These are phyloP conservation scores for Westerdykella aurantiaca DNA, from an alignment of 2,329 filamentous ascomycete genomes.

Conservation along the genomic window DNA sequence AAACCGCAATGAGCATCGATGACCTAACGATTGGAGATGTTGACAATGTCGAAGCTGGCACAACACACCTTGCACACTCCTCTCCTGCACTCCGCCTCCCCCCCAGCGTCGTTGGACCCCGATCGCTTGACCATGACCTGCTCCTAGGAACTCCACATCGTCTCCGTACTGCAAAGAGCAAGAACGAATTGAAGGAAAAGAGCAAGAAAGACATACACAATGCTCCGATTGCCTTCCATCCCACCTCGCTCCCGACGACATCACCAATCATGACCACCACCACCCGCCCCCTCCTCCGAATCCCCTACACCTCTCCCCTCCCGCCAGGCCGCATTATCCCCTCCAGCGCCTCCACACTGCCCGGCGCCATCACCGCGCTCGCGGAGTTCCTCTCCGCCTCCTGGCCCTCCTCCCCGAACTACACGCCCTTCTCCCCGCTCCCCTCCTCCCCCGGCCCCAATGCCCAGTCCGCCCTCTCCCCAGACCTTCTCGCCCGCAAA, in stretches of 20 bases:
- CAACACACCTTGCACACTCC: neutral
- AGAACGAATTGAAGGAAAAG: neutral
- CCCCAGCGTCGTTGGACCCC: neutral
- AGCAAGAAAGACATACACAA: neutral
- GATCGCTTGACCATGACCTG: too few relatives aligned
- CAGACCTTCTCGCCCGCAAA: slow-evolving; percentile 21
- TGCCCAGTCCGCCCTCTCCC: slow-evolving; percentile 1
- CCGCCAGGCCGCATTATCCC: slow-evolving; percentile 72
- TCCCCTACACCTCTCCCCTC: slow-evolving; percentile 83
- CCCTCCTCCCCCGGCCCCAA: slow-evolving; percentile 20
- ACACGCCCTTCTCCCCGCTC: slow-evolving; percentile 35
- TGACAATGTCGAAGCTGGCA: neutral
- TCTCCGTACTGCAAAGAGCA: neutral
- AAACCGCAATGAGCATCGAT: neutral
- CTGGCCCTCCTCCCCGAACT: slow-evolving; percentile 35
- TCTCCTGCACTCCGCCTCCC: neutral
- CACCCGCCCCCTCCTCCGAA: slow-evolving; percentile 65
- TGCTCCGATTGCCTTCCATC: neutral
- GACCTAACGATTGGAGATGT: neutral
- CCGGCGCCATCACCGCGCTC: slow-evolving; percentile 72
- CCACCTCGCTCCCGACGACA: neutral
- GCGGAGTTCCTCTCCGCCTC: slow-evolving; percentile 66
- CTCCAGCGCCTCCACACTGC: slow-evolving; percentile 59
- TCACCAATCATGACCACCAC: slow-evolving; percentile 45
- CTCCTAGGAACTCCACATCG: too few relatives aligned